These are phyloP conservation scores for Alternaria gaisen DNA, from an alignment of 2,329 filamentous ascomycete species.

Conservation along the genomic window DNA sequence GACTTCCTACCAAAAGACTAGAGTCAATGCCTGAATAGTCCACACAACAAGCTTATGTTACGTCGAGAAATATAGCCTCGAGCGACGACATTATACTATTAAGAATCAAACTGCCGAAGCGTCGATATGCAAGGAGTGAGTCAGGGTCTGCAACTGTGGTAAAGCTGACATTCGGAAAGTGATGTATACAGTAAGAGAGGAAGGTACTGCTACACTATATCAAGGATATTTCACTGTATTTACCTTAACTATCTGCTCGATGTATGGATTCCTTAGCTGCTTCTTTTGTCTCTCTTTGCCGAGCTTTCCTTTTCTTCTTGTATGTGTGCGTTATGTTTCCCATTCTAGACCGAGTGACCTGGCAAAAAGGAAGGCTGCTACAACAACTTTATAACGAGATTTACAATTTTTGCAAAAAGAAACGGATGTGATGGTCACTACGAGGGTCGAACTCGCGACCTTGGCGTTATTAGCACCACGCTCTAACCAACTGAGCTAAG, in stretches of 20 bases:
- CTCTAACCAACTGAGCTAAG: constrained; percentile 37
- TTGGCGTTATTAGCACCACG: constrained; percentile 35
- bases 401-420: not conserved
- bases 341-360: too few species aligned
- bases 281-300: too few species aligned
- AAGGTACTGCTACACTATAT: not conserved
- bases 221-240: not conserved
- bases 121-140: not conserved
- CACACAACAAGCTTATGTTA: too few species aligned
- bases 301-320: too few species aligned
- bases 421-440: constrained; percentile 23
- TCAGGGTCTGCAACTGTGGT: not conserved
- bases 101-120: not conserved
- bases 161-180: not conserved
- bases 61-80: not conserved
- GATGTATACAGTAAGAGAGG: not conserved
- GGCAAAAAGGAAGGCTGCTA: too few species aligned
- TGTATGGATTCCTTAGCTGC: not conserved
- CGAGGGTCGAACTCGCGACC: constrained; percentile 35
- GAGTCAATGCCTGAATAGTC: too few species aligned
- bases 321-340: too few species aligned
- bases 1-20: too few species aligned
- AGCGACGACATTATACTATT: not conserved
- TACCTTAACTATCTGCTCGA: not conserved
- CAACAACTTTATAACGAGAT: too few species aligned